Evolutionary conservation across 805 yeast species (phyloP), one percentile per base, ranked within the genome.

Genomic region (Komagataella pastoris): DNA sequence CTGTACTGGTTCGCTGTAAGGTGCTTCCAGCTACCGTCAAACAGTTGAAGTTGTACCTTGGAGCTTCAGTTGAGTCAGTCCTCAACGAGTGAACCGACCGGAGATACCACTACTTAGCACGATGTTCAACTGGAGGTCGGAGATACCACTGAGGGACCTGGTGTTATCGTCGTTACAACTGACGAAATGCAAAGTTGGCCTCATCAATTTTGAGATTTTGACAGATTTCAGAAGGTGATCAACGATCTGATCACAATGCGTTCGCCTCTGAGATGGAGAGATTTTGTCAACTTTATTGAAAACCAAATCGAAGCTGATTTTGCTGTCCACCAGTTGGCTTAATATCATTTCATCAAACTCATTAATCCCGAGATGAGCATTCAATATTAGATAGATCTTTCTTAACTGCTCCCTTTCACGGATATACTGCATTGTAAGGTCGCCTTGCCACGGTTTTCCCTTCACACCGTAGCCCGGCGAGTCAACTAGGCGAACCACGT

Each of bases 401-500:
- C 75, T 68, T 19, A 89, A 67, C 36, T 72, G 76, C 51, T 69
- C 64, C 49, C 93, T 68, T 19, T 74, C 68, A 24, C 67, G 65
- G 6, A 90, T 63, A 59, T 88, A 89, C 43, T 80, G 77, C 58
- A 80, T 60, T 1, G 85, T 84, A 24, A 81, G 72, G 46, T 76
- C 67, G 1, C 97, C 97, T 61, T 90, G 96, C 56, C 71, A 66
- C 7, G 59, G 61, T 14, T 73, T 74, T 17, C 95, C 89, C 54
- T 74, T 79, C 45, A 67, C 74, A 2, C 98, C 98, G 63, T 90
- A 90, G 0, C 98, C 98, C 0, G 98, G 98, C 21, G 88, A 76
- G 61, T 90, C 98, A 2, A 88, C 77, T 3, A 90, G 59, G 54
- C 88, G 70, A 47, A 90, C 69, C 52, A 74, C 69, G 49, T 77